phyloP scores from a whole-genome alignment of 2,329 filamentous ascomycete species.

The Colletotrichum viniferum region DNA sequence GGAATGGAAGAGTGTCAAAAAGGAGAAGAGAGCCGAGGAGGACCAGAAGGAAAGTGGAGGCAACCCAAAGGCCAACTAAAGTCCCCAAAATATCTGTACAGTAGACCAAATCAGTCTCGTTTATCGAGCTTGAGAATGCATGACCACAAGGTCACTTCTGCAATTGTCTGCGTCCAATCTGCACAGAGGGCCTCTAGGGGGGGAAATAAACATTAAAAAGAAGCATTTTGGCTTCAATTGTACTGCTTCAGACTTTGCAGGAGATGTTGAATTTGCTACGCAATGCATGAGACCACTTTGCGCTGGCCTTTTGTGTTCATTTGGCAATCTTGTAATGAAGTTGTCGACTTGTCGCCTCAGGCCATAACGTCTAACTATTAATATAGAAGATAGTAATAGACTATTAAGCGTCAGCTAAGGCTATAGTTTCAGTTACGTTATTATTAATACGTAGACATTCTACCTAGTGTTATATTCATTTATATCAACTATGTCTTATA shows the following conservation, averaged over 20 bases:
- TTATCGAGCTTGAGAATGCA: background rate
- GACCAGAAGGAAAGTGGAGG: background rate
- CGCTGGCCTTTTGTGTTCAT: background rate
- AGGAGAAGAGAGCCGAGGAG: background rate
- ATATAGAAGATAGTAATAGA: background rate
- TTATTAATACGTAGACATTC: background rate
- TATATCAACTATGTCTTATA: background rate
- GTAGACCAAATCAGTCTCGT: background rate
- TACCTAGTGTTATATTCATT: background rate
- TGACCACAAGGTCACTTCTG: background rate
- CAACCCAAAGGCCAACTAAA: background rate
- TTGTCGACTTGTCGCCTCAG: background rate
- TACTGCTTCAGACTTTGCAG: background rate
- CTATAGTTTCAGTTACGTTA: background rate
- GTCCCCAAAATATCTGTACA: background rate
- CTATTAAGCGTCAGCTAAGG: background rate
- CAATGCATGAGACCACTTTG: background rate
- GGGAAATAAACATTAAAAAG: background rate
- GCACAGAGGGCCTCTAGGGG: background rate
- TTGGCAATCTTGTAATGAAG: background rate
- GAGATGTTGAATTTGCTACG: background rate
- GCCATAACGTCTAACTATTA: background rate
- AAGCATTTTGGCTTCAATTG: background rate
- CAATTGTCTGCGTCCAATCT: background rate
- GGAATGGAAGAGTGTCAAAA: slow-evolving; percentile 71